Evolutionary conservation across 768 basidiomycete genomes (phyloP), one percentile per base, ranked within the genome.

Genomic region (Piloderma croceum): DNA sequence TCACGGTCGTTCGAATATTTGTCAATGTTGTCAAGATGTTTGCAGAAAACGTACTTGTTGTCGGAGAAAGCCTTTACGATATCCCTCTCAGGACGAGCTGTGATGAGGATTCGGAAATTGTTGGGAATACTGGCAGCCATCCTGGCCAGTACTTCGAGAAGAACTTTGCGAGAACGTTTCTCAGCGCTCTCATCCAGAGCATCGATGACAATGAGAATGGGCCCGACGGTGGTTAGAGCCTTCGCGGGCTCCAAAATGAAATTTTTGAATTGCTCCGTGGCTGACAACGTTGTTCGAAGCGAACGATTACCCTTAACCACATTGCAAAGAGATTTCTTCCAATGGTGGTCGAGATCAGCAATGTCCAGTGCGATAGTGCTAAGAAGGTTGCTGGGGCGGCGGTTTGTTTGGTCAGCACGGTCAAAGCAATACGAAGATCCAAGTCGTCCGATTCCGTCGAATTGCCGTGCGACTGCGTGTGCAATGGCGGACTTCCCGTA

Each of bases 191-290:
- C 52, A 24, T 64, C 58, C n/a, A 65, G 46, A 9, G 52, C 64
- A 31, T 69, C 65, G n/a, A 68, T 54, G 17, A 68, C 51, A 6
- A 67, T 39, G 11, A 67, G 31, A 3, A 67, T 33, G 11, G 65
- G 64, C 0, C 60, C 60, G 9, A 58, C 39, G 6, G 51, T 38
- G 19, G 52, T 47, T 4, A 65, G 38, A 7, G 44, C 23, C 15
- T 39, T 34, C 31, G 49, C 46, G 5, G 65, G 60, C 4, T 41
- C 42, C 5, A 64, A 25, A 34, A 64, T 54, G 17, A 66, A 46
- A 15, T 51, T 39, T 29, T 47, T 38, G 12, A 66, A 47, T 36
- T 65, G 63, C 12, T 41, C 36, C 25, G 36, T 41, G 21, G 35
- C n/a, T 31, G n/a, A n/a, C n/a, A n/a, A n/a, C n/a, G n/a, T n/a